phyloP scores from a whole-genome alignment of 2,329 filamentous ascomycete genomes.

The Acarospora socialis region DNA sequence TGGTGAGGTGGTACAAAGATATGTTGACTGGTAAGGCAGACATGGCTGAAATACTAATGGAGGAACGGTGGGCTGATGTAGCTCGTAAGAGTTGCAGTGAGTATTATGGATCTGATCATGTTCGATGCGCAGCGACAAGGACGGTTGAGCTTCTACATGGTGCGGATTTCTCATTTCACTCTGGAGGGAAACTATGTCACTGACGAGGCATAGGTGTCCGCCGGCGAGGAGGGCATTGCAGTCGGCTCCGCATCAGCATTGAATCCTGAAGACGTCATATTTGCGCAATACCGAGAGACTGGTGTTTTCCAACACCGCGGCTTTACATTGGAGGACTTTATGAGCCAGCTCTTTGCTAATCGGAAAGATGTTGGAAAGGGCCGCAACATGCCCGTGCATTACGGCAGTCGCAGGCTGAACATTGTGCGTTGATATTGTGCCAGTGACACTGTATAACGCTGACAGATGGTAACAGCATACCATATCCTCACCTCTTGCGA shows the following conservation, averaged over 20 bases:
- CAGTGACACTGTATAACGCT: too few species aligned
- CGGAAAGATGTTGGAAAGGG: constrained; percentile 64
- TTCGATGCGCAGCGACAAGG: constrained; percentile 94
- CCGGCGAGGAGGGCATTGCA: constrained; percentile 86
- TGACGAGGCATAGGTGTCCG: constrained; percentile 42
- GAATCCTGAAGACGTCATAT: constrained; percentile 73
- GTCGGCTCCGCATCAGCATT: constrained; percentile 79
- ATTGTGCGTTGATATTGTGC: constrained; percentile 53
- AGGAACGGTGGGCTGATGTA: too few species aligned
- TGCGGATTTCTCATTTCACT: constrained; percentile 22
- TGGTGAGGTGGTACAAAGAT: constrained; percentile 46
- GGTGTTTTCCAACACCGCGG: constrained; percentile 84
- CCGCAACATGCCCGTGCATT: constrained; percentile 96
- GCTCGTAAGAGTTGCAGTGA: constrained; percentile 33
- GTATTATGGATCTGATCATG: constrained; percentile 95
- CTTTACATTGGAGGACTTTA: constrained; percentile 76
- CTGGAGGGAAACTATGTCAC: neutral
- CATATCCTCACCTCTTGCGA: constrained; percentile 72
- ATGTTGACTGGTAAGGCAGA: constrained; percentile 43
- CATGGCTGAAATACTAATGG: neutral
- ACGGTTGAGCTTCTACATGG: constrained; percentile 95
- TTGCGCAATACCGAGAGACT: constrained; percentile 87
- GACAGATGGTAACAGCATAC: constrained; percentile 47
- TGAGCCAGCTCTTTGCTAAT: constrained; percentile 90
- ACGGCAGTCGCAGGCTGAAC: constrained; percentile 69